Evolutionary conservation across 2,329 filamentous ascomycete species (phyloP), one percentile per base, ranked within the genome.

Genomic region (Remersonia thermophila): DNA sequence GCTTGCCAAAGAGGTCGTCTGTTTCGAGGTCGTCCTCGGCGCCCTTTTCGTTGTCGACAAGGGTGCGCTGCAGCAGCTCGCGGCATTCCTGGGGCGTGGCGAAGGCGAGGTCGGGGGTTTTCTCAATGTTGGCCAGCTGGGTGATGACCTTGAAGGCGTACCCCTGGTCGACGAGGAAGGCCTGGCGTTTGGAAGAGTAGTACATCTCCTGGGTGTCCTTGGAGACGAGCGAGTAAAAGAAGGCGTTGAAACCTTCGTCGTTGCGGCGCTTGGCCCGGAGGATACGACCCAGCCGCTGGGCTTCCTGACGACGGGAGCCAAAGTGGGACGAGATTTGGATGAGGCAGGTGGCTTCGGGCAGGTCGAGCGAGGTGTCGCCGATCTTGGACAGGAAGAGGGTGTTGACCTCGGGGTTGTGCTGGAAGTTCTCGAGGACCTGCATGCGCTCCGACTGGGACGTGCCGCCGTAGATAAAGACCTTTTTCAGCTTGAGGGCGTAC

Each of bases 91-190:
- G 66, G 0, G 85, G 72, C 2, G 83, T 83, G 2, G 74, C 74
- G 55, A 93, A 96, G 2, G 80, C 81, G 2, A 98, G 70, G 0
- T 78, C 77, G 0, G 81, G 77, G 36, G 89, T 80, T 40, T 83
- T 74, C 42, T 95, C 84, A 45, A 98, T 85, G 34, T 89, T 91
- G 51, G 87, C 80, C 7, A 98, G 69, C 52, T 93, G 85, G 0
- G 91, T 98, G 55, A 98, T 98, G 43, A 96, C 89, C 56, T 96
- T 96, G 71, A 98, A 98, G 0, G 91, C 89, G 55, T 98, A 98
- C 8, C 91, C 91, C 59, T 98, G 91, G 47, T 98, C 91, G 15
- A 98, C 87, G 1, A 98, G 68, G 63, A 98, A 98, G 1, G 91
- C 89, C 59, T 98, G 91, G 8, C 91, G 75, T 59, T 95, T 96